phyloP scores from a whole-genome alignment of 805 yeast species.

The Suhomyces sp. region DNA sequence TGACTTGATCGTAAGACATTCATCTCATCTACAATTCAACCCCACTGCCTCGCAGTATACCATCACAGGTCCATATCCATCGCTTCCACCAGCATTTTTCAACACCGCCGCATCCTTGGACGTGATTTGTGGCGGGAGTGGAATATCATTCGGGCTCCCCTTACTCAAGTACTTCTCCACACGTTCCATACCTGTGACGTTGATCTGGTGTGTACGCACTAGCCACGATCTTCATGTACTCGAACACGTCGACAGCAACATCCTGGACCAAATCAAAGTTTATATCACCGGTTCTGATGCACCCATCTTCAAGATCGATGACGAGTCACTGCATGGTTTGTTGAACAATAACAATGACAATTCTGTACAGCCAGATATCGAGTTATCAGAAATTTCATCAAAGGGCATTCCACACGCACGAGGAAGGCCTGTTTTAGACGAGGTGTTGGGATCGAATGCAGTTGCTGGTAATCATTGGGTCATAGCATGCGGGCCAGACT shows the following conservation, averaged over 20 bases:
- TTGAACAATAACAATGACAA: constrained; percentile 14
- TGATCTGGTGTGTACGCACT: constrained; percentile 57
- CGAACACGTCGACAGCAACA: constrained; percentile 26
- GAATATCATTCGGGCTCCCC: constrained; percentile 64
- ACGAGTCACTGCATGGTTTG: constrained; percentile 20
- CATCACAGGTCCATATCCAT: constrained; percentile 39
- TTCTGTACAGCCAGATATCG: constrained; percentile 18
- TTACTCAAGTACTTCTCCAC: constrained; percentile 42
- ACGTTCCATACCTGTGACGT: constrained; percentile 24
- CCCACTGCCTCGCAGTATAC: constrained; percentile 25
- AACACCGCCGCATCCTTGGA: constrained; percentile 49
- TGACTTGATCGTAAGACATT: constrained; percentile 46
- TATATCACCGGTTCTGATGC: constrained; percentile 11
- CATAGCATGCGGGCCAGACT: constrained; percentile 57
- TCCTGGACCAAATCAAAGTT: constrained; percentile 6
- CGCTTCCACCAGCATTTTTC: constrained; percentile 46
- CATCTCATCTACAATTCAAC: constrained; percentile 17
- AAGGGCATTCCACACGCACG: constrained; percentile 21
- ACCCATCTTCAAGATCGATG: constrained; percentile 7
- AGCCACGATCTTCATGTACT: constrained; percentile 49
- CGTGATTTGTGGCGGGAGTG: constrained; percentile 72
- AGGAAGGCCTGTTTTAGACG: constrained; percentile 46
- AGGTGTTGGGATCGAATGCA: constrained; percentile 27
- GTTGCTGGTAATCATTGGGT: constrained; percentile 47
- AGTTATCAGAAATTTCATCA: constrained; percentile 14